Evolutionary conservation across 139 green algal species (phyloP), one percentile per base, ranked within the genome.

Genomic region (Picochlorum sp.): DNA sequence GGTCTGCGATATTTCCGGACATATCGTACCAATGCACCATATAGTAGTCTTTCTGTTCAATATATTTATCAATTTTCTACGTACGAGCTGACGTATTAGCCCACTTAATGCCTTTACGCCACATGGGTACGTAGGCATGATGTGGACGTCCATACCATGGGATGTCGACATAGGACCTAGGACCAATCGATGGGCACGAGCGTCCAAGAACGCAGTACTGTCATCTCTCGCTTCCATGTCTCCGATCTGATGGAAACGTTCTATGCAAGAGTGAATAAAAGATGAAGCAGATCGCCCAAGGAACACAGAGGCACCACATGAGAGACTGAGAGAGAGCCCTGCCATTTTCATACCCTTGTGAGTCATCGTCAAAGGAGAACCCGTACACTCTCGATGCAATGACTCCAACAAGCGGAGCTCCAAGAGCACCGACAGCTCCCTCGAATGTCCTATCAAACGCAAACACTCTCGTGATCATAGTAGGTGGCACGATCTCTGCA

Each of bases 401-500:
- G 11, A 91, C 51, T 4, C 86, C 85, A 1, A 90, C 86, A 9
- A 86, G 49, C 2, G 84, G 77, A 2, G 77, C 72, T 47, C 76
- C 77, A 60, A 72, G 85, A 1, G 81, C 75, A 0, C 66, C 81
- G 4, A 90, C 60, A 2, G 79, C 80, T 21, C 73, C 74, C 51
- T 77, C 82, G 28, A 89, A 91, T 18, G 65, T 73, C n/a, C 88
- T 68, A 72, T 95, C 88, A 50, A 94, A 90, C 1, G 88, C 88
- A 57, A 89, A 95, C 9, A 95, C 81, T 24, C 72, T 80, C 8
- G 49, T 77, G 38, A 86, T 73, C 63, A 86, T 63, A 49, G 82
- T 50, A 55, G 86, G 80, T 9, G 88, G 86, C 24, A 95, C 86
- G 23, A 93, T 79, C 52, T 95, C 88, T 5, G 88, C 78, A 61